Percentiles rank a stretch among this genome's conserved stretches.
Evolutionary conservation across 805 yeast genomes (phyloP).

Genomic region (Kuraishia hungarica): DNA sequence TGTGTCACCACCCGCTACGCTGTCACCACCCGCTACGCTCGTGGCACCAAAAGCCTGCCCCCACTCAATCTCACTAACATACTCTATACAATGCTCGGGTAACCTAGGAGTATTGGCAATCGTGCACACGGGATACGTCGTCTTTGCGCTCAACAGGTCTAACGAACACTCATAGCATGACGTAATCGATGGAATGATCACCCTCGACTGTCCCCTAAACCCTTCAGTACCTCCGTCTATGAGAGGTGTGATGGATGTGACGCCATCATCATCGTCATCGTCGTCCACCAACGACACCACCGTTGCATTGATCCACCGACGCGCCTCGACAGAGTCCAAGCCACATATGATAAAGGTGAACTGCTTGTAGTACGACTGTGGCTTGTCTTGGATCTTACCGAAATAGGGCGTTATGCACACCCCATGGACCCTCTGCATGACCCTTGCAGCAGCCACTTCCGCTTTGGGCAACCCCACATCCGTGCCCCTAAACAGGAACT

Average conservation of each 20-base stretch:
- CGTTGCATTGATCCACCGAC: slow-evolving; percentile 79
- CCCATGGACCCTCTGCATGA: slow-evolving; percentile 34
- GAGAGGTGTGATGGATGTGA: slow-evolving; percentile 53
- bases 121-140: slow-evolving; percentile 84
- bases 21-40: no score
- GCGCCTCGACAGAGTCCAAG: slow-evolving; percentile 79
- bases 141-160: slow-evolving; percentile 56
- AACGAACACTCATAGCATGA: slow-evolving; percentile 93
- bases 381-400: slow-evolving; percentile 58
- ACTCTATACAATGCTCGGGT: slow-evolving; percentile 92
- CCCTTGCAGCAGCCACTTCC: slow-evolving; percentile 50
- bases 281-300: slow-evolving; percentile 55
- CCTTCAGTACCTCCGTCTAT: slow-evolving; percentile 97
- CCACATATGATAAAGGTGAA: slow-evolving; percentile 80
- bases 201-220: slow-evolving; percentile 82
- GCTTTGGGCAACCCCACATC: slow-evolving; percentile 68
- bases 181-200: slow-evolving; percentile 74
- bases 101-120: slow-evolving; percentile 90
- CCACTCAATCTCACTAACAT: slow-evolving; percentile 79
- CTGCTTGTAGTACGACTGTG: slow-evolving; percentile 50
- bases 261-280: slow-evolving; percentile 35
- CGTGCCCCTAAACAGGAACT: slow-evolving; percentile 51
- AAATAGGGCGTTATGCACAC: slow-evolving; percentile 49
- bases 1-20: no score
- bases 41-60: slow-evolving; percentile 35